Conservation (phyloP, 2,329 filamentous ascomycete genomes). For the Amesomyces nigricolor region DNA sequence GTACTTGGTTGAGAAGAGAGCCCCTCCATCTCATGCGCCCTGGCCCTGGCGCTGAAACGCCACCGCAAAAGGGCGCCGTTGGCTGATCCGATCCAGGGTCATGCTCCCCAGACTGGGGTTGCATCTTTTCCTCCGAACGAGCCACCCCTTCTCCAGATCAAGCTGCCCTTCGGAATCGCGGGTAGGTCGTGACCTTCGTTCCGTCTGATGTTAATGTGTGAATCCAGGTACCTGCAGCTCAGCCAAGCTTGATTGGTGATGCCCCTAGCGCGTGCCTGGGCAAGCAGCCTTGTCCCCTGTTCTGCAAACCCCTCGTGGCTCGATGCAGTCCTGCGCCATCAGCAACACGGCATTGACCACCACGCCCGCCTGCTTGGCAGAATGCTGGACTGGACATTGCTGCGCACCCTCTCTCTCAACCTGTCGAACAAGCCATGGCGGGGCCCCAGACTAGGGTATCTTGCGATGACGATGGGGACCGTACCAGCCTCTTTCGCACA, state of each 20-base stretch:
- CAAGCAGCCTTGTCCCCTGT: slow-evolving; percentile 22
- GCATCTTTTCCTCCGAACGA: slow-evolving; percentile 20
- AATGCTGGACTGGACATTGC: slow-evolving; percentile 21
- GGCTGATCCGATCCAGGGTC: slow-evolving; percentile 7
- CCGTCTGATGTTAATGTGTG: slow-evolving; percentile 27
- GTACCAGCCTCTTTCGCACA: slow-evolving; percentile 14
- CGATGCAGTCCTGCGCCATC: slow-evolving; percentile 17
- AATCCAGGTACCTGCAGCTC: slow-evolving; percentile 26
- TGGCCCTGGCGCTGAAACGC: slow-evolving; percentile 27
- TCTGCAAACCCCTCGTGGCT: slow-evolving; percentile 18
- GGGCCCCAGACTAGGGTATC: slow-evolving; percentile 15
- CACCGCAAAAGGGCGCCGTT: slow-evolving; percentile 13
- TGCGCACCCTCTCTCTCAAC: slow-evolving; percentile 24
- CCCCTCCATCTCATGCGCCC: slow-evolving; percentile 21
- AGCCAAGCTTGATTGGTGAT: slow-evolving; percentile 22
- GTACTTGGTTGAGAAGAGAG: not conserved
- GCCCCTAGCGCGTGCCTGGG: slow-evolving; percentile 25
- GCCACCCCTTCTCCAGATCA: slow-evolving; percentile 16
- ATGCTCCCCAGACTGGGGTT: slow-evolving; percentile 18
- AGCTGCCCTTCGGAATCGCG: slow-evolving; percentile 12
- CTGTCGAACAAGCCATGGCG: slow-evolving; percentile 24
- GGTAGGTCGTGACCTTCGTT: slow-evolving; percentile 23
- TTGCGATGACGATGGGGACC: slow-evolving; percentile 6
- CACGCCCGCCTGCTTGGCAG: slow-evolving; percentile 12
- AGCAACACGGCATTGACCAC: slow-evolving; percentile 29